Base-by-base conservation (phyloP, 2,329 filamentous ascomycete genomes). In the Zymoseptoria crescenta region DNA sequence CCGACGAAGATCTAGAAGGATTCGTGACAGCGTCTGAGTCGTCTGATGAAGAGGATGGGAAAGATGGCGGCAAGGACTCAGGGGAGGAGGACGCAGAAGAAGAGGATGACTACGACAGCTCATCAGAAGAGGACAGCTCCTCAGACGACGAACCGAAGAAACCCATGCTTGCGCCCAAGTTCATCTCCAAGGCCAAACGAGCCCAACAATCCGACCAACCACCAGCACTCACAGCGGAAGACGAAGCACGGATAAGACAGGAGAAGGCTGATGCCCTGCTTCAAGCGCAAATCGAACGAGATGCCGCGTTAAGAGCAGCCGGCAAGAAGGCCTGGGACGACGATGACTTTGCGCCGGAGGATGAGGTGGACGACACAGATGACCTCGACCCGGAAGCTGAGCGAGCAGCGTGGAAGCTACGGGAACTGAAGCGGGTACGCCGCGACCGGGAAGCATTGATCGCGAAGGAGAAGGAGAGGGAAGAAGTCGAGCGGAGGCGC, bases 291-390 rank as follows among this genome's bases (percentile, higher is more conserved):
- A 85, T 97, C 50, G 86, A 88, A 68, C 89, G 89, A 65, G 88
- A 93, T 68, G 83, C 89, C 0, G 87, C 87, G 3, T 89, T 88
- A 21, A 84, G 86, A 57, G 86, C 86, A 0, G 84, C 85, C 0
- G 87, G 86, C 10, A 91, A 90, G 74, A 91, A 89, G 71, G 86
- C 91, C 69, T 96, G 92, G 91, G 92, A 96, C 68, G 86, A 90
- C 65, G 86, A 90, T 62, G 77, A 80, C 55, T 65, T 65, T 54
- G 80, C 80, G 56, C 82, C 85, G n/a, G 83, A 86, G 4, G 84
- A 86, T 35, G 88, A 89, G 53, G 87, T 97, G 20, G 91, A 97
- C 74, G 94, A 96, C 68, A 89, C 87, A 1, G 94, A 99, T 72
- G 90, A 85, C 41, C 69, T 92, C 2, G 91, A 97, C 72, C 89